A percentile compares a stretch with the other conserved stretches of the same genome.
These are phyloP conservation scores for Antrodiella citrinella DNA, from an alignment of 768 basidiomycete genomes.

Conservation along the genomic window DNA sequence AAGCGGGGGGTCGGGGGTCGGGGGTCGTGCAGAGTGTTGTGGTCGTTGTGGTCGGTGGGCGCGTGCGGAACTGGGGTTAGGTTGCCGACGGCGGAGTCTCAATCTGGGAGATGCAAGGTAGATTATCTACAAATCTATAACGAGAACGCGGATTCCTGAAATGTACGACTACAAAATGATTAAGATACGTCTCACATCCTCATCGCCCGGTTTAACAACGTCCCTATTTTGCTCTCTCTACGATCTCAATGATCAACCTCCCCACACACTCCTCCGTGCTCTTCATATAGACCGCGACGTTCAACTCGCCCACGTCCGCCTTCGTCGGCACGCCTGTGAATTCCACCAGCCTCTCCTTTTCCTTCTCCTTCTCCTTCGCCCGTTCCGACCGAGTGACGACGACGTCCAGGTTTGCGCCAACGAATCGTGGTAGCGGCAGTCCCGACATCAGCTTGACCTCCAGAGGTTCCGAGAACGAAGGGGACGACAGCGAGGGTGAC, in stretches of 20 bases:
- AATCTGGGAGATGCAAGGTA: too few relatives aligned
- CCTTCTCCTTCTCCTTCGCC: slow-evolving; percentile 20
- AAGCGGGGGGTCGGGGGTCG: not conserved
- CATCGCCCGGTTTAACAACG: not conserved
- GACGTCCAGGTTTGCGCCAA: slow-evolving; percentile 41
- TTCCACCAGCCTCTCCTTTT: slow-evolving; percentile 43
- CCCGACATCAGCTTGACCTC: slow-evolving; percentile 46
- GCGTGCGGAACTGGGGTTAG: too few relatives aligned
- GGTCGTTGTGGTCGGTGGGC: not conserved
- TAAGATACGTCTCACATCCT: slow-evolving; percentile 21
- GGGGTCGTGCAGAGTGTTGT: not conserved
- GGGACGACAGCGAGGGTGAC: slow-evolving; percentile 15
- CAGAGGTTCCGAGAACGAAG: not conserved
- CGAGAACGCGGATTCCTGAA: slow-evolving; percentile 7
- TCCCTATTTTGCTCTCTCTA: slow-evolving; percentile 14
- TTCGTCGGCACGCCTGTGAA: slow-evolving; percentile 45
- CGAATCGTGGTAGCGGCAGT: slow-evolving; percentile 44
- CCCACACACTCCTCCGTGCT: slow-evolving; percentile 45
- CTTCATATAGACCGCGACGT: slow-evolving; percentile 46
- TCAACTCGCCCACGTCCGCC: slow-evolving; percentile 44
- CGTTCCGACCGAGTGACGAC: slow-evolving; percentile 7
- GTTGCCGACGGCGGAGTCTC: too few relatives aligned
- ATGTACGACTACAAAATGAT: too few relatives aligned
- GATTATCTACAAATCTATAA: not conserved
- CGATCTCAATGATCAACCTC: slow-evolving; percentile 50